Base-by-base conservation (phyloP, 2,329 filamentous ascomycete species). In the Dryadomyces quercus-mongolicae region DNA sequence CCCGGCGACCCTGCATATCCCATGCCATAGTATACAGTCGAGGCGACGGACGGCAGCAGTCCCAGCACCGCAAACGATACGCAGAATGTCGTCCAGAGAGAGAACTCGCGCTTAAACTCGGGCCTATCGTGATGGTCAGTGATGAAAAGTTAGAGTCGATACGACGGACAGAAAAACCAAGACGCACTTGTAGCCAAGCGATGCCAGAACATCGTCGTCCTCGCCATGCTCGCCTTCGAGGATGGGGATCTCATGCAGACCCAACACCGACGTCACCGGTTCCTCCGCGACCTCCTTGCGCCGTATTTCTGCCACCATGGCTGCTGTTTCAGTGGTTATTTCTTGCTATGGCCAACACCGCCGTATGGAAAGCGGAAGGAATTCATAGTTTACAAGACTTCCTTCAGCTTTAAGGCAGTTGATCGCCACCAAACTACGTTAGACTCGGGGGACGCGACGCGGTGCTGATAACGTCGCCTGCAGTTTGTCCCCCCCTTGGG, bases 41-140 rank as follows among this genome's bases (percentile, higher is more conserved):
- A 82, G 1, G 84, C 85, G 61, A 88, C 86, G 57, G 80, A 85
- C 0, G 85, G 85, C 51, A 88, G 67, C 49, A 88, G 66, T 1
- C 85, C 85, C 54, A 88, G 70, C 12, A 88, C 84, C 7, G 85
- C 84, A 65, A 88, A 88, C 54, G 78, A 83, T 44, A 88, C 84
- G 60, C 82, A 86, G 64, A 88, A 88, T 0, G 83, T 85, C 6
- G 84, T 86, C 77, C 84, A 88, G 15, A 87, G 70, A 2, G 77
- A 83, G 65, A 89, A 88, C 62, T 88, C 84, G 62, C 85, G 75
- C 68, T 72, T 72, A 63, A 73, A 74, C 55, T 74, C 72, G 54
- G 74, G 73, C 60, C 72, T 60, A 31, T 13, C 16, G 38, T 21
- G 3, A 22, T 31, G 36, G 36, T 40, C 36, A 40, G 15, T 40